Conservation (phyloP, 345 rosid species). For the Populus pruinosa region DNA sequence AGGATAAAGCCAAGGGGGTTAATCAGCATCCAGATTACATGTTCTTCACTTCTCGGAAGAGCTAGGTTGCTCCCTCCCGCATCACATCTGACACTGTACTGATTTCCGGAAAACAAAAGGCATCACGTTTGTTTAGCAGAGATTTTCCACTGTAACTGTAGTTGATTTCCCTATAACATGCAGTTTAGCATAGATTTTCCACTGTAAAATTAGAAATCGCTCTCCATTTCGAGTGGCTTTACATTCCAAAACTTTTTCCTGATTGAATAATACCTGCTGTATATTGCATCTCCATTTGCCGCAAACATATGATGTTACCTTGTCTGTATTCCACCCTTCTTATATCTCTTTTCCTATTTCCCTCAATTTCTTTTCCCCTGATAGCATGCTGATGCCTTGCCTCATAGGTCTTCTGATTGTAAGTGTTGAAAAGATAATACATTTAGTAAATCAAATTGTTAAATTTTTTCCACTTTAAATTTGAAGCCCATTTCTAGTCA, state of each 20-base stretch:
- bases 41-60: constrained; percentile 17
- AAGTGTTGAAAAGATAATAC: neutral
- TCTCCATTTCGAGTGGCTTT: neutral
- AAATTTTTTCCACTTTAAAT: neutral
- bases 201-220: neutral
- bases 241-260: no score
- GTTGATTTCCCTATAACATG: no score
- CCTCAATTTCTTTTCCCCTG: neutral
- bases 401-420: neutral
- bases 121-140: neutral
- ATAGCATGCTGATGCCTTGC: neutral
- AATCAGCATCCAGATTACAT: constrained; percentile 19
- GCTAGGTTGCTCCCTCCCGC: neutral
- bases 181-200: neutral
- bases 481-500: neutral
- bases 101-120: neutral
- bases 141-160: neutral
- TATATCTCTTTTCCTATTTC: neutral
- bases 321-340: no score
- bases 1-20: constrained; percentile 6
- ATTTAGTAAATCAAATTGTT: neutral
- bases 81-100: neutral
- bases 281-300: no score
- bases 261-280: no score
- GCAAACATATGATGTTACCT: no score